Evolutionary conservation across 768 basidiomycete species (phyloP), one percentile per base, ranked within the genome.

Genomic region (Lepiota brunneoincarnata): DNA sequence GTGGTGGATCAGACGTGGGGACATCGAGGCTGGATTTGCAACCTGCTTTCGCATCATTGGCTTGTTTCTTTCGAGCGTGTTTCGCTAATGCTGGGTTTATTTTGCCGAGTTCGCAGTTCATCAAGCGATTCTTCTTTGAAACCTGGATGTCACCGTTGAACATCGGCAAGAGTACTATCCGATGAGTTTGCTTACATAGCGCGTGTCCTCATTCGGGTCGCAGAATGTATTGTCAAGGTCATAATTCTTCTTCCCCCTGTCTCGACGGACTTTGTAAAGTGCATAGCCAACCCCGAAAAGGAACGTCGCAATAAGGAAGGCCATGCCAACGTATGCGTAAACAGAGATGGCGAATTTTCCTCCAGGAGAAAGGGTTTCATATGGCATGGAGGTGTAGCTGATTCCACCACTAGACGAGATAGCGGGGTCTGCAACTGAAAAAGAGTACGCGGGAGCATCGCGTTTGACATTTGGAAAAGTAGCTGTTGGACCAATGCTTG

Each of bases 271-370:
- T 39, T 38, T 37, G 37, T 43, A 53, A 12, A 36, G 4, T 18
- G 52, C 52, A 24, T 63, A 67, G 7, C 55, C 51, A 20, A 67
- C 39, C 14, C 62, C 60, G 10, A 58, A 54, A 4, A 66, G 15
- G 14, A 63, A 41, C 10, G 64, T 59, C n/a, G 50, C 56, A 23
- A 59, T 18, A 54, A 70, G 57, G 45, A 70, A 64, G 1, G 61
- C 64, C 34, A 70, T 60, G 2, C 69, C 69, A 9, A 65, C 62
- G 18, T 64, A 70, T 7, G 61, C 69, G 35, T 70, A 70, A 7
- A 67, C 49, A 35, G 67, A 65, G 37, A 67, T 34, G 4, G 58
- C 60, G 20, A 68, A 45, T 28, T 46, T 15, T 6, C 44, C 44
- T 14, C 21, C 35, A 14, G 44, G 18, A 46, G 51, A 37, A 28